These are phyloP conservation scores for Geotrichum candidum DNA, from an alignment of 1,139 yeast species.

Conservation along the genomic window DNA sequence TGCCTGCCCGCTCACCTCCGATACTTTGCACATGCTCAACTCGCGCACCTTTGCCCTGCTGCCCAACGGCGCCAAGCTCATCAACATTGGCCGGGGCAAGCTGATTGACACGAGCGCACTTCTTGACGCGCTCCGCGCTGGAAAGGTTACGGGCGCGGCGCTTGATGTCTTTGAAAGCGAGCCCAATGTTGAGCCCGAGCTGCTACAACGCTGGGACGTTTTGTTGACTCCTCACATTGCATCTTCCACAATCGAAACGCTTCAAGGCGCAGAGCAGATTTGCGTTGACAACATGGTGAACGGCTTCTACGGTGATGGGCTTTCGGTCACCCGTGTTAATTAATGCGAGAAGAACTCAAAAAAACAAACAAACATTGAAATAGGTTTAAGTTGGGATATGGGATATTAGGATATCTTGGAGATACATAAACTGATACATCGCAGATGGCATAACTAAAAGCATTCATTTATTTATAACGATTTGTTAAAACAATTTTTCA, in stretches of 20 bases:
- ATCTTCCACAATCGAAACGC: conserved; percentile 53
- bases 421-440: too few species aligned
- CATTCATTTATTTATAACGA: too few species aligned
- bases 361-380: background rate
- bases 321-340: conserved; percentile 12
- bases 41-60: conserved; percentile 41
- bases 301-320: conserved; percentile 29
- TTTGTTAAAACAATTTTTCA: too few species aligned
- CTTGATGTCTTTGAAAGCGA: conserved; percentile 78
- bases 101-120: conserved; percentile 64
- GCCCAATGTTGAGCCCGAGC: conserved; percentile 50
- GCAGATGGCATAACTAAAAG: too few species aligned
- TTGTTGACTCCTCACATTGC: conserved; percentile 73
- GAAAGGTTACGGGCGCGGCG: conserved; percentile 52
- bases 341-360: conserved; percentile 5
- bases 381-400: too few species aligned
- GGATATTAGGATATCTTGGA: too few species aligned
- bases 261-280: conserved; percentile 40
- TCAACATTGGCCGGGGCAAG: conserved; percentile 75
- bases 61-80: conserved; percentile 54
- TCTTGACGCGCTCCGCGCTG: conserved; percentile 54
- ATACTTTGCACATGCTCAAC: conserved; percentile 54
- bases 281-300: conserved; percentile 47
- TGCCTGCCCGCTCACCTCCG: conserved; percentile 61
- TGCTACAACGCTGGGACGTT: conserved; percentile 60